Evolutionary conservation across 495 filamentous ascomycete genomes (phyloP).

Genomic region (Penicillium antarcticum): DNA sequence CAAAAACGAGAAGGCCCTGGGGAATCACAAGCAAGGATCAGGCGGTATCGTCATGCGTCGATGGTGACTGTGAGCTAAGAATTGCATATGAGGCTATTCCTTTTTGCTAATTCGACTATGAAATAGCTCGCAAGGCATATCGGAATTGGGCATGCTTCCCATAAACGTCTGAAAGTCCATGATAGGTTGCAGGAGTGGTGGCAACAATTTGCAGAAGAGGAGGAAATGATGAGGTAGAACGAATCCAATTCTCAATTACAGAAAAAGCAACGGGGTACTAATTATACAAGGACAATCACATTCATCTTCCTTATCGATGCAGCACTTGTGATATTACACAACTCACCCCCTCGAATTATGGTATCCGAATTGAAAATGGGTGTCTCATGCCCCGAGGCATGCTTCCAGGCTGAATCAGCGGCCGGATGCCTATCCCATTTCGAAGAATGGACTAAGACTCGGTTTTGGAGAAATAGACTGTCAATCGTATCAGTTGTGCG

Average conservation of each 20-base stretch:
- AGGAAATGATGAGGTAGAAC: constrained; percentile 16
- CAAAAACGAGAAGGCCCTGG: constrained; percentile 21
- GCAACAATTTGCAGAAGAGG: constrained; percentile 17
- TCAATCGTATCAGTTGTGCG: constrained; percentile 20
- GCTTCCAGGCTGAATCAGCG: constrained; percentile 22
- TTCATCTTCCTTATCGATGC: constrained; percentile 24
- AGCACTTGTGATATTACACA: constrained; percentile 23
- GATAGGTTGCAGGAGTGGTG: constrained; percentile 15
- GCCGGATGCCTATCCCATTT: constrained; percentile 11
- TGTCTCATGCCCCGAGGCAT: constrained; percentile 21
- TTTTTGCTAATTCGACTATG: not conserved
- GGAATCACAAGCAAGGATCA: constrained; percentile 18
- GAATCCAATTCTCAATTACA: not conserved
- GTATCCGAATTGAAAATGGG: constrained; percentile 23
- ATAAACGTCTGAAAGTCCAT: constrained; percentile 4
- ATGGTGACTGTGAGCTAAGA: constrained; percentile 19
- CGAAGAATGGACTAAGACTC: constrained; percentile 12
- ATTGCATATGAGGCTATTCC: not conserved
- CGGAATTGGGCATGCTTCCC: constrained; percentile 13
- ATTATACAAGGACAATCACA: constrained; percentile 13
- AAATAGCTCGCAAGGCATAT: constrained; percentile 18
- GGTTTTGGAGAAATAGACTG: constrained; percentile 16
- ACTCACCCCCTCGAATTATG: constrained; percentile 21
- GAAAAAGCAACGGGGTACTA: not conserved
- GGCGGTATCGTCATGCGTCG: constrained; percentile 21